phyloP scores from a whole-genome alignment of 108 stramenopile species.

The Skeletonema tropicum region DNA sequence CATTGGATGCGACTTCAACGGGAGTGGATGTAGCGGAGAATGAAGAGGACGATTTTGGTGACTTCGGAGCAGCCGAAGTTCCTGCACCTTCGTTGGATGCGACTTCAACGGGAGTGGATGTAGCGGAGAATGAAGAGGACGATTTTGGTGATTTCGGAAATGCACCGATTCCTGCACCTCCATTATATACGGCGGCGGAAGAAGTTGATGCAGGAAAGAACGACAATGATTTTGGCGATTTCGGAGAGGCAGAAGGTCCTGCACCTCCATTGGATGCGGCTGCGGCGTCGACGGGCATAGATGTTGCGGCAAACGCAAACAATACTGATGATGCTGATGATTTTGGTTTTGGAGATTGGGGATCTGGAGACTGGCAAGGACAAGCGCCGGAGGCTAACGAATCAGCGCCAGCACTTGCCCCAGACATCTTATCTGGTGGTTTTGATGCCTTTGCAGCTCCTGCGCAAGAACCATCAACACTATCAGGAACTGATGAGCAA shows the following conservation, averaged over 20 bases:
- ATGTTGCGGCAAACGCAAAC: slow-evolving; percentile 3
- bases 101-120: background rate
- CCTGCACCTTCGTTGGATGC: background rate
- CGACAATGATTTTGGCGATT: slow-evolving; percentile 49
- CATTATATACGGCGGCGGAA: background rate
- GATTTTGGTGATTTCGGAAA: background rate
- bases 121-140: background rate
- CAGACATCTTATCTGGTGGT: background rate
- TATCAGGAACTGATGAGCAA: background rate
- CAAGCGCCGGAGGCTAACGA: background rate
- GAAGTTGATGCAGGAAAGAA: background rate
- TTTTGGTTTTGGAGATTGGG: slow-evolving; percentile 2
- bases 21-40: background rate
- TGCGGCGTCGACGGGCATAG: background rate
- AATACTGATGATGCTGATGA: slow-evolving; percentile 1
- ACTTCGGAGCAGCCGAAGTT: slow-evolving; percentile 31
- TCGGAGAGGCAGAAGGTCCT: slow-evolving; percentile 18
- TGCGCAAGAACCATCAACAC: background rate
- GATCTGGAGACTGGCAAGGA: background rate
- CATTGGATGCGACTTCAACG: background rate
- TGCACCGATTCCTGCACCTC: background rate
- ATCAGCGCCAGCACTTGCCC: background rate
- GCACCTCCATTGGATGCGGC: background rate
- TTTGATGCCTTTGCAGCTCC: slow-evolving; percentile 16
- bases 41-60: slow-evolving; percentile 44